phyloP scores from a whole-genome alignment of 2,329 filamentous ascomycete species.

The Epichloe hybrida region DNA sequence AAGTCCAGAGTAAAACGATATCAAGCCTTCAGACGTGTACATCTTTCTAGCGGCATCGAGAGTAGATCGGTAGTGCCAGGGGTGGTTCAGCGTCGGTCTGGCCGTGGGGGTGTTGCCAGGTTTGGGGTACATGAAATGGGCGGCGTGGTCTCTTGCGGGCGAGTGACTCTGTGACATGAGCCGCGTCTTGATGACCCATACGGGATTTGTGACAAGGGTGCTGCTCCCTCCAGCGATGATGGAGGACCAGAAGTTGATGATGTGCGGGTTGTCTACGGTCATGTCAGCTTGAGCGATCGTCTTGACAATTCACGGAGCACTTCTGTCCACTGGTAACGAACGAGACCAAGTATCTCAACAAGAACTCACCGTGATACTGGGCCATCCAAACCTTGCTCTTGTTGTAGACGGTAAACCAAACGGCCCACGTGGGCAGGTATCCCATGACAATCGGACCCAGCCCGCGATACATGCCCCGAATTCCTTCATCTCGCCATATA shows the following conservation, averaged over 20 bases:
- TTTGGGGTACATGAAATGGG: constrained; percentile 32
- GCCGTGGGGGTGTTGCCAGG: constrained; percentile 40
- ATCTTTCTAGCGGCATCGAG: constrained; percentile 89
- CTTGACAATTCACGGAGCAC: background rate
- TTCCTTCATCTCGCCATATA: constrained; percentile 79
- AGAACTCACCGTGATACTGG: constrained; percentile 44
- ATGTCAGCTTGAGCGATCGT: background rate
- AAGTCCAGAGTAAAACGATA: constrained; percentile 89
- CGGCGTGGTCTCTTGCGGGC: constrained; percentile 32
- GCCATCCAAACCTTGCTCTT: constrained; percentile 65
- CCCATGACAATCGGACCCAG: constrained; percentile 89
- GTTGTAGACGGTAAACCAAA: constrained; percentile 96
- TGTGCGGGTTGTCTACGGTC: constrained; percentile 53
- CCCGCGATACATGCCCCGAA: constrained; percentile 84
- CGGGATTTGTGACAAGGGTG: constrained; percentile 89
- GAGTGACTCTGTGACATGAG: constrained; percentile 80
- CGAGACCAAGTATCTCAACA: background rate
- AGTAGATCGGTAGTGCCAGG: constrained; percentile 85
- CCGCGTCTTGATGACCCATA: constrained; percentile 98
- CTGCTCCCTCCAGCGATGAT: constrained; percentile 84
- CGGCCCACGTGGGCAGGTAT: constrained; percentile 94
- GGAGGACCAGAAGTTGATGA: constrained; percentile 79
- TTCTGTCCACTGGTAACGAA: background rate
- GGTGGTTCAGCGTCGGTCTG: constrained; percentile 44
- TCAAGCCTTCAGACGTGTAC: constrained; percentile 79